Evolutionary conservation across 768 basidiomycete genomes (phyloP).

Genomic region (Leccinellum albellum): DNA sequence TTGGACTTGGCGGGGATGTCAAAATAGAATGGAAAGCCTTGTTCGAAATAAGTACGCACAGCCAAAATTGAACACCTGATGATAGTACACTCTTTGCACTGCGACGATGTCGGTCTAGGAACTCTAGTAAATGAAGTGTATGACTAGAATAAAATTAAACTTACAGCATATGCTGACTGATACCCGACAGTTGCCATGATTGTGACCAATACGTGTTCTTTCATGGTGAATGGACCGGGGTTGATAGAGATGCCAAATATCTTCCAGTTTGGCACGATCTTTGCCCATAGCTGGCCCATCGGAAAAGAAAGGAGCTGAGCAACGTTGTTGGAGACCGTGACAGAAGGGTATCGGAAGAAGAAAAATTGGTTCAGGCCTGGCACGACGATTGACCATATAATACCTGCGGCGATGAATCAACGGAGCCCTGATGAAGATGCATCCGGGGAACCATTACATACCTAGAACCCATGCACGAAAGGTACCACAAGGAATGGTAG

Average conservation of each 20-base stretch:
- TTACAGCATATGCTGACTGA: conserved; percentile 20
- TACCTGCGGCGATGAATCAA: conserved; percentile 11
- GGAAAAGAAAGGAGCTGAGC: conserved; percentile 75
- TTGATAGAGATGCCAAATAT: conserved; percentile 61
- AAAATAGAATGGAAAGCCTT: neutral
- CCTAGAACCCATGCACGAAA: conserved; percentile 62
- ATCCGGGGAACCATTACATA: neutral
- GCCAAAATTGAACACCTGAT: conserved; percentile 51
- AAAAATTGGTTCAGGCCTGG: conserved; percentile 79
- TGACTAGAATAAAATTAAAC: neutral
- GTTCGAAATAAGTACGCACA: conserved; percentile 27
- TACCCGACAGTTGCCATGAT: conserved; percentile 57
- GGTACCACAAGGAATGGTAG: conserved; percentile 56
- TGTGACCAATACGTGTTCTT: conserved; percentile 69
- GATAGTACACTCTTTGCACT: conserved; percentile 68
- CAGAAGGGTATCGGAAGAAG: conserved; percentile 62
- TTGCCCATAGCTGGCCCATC: conserved; percentile 60
- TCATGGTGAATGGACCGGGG: conserved; percentile 77
- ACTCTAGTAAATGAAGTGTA: neutral
- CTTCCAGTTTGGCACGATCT: conserved; percentile 44
- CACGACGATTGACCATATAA: conserved; percentile 57
- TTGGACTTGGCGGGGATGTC: conserved; percentile 35
- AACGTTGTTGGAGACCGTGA: conserved; percentile 47
- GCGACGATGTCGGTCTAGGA: conserved; percentile 62
- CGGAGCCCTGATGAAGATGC: neutral